Base-by-base conservation (phyloP, 169 alveolate species). In the Plasmodium billcollinsi region DNA sequence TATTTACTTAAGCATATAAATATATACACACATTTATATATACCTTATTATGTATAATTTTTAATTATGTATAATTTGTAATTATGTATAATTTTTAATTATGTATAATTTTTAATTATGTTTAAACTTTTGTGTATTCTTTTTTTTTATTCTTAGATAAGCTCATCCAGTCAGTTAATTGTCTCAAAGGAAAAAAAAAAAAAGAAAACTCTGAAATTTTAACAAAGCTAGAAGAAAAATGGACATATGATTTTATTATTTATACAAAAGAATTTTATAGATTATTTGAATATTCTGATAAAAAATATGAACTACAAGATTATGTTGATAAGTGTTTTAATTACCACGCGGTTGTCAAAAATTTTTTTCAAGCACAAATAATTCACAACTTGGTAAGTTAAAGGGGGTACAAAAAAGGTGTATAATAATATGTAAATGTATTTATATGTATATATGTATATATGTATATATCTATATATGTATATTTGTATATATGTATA, bases 231-330 rank as follows among this genome's bases (percentile, higher is more conserved):
- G 90, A 80, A 26, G 90, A 80, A n/a, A 80, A 80, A 39, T 80
- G 90, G 90, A 80, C 80, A 12, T 52, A 80, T 26, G 80, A 80
- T 67, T 80, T 80, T 80, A 80, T 80, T n/a, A 52, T 66, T 61
- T 80, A 45, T 24, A 80, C 90, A 8, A 80, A 80, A 14, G 90
- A 80, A 47, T 80, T 80, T 71, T 67, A 66, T 61, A 24, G 72
- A 15, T 66, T 52, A 54, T 80, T 80, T 67, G 90, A 80, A 59
- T 52, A 59, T 49, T 18, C 72, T 21, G 21, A 39, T 14, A 65
- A n/a, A 11, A 80, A 80, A 14, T 18, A 69, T 45, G 12, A 47
- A 20, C 26, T 80, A 71, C 78, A 80, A 71, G 56, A 18, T 18
- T 80, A 80, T 45, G 5, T 80, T 7, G 73, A 80, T 52, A 80